phyloP scores from a whole-genome alignment of 2,329 filamentous ascomycete species.

The Aspergillus phoenicis region DNA sequence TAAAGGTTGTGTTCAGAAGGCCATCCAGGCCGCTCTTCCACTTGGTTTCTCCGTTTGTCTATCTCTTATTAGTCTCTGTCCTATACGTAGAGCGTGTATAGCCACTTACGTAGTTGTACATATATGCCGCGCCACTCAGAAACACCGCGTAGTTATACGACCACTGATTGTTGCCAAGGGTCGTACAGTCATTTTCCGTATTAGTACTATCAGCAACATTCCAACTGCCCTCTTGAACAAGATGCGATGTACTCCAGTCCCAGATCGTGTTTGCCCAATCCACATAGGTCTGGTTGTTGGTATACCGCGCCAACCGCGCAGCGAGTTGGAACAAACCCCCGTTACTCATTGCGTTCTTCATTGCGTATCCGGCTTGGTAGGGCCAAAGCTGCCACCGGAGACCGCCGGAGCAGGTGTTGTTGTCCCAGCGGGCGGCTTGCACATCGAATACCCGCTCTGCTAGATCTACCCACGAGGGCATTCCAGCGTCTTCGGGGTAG shows the following conservation, averaged over 20 bases:
- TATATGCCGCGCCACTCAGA: conserved; percentile 55
- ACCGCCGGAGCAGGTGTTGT: conserved; percentile 66
- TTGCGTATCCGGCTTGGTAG: conserved; percentile 16
- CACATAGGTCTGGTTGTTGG: conserved; percentile 16
- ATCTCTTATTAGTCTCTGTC: background rate
- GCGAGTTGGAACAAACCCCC: conserved; percentile 22
- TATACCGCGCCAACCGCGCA: conserved; percentile 19
- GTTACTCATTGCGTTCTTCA: conserved; percentile 20
- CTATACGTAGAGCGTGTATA: no score
- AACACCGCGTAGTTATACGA: conserved; percentile 57
- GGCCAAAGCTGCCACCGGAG: conserved; percentile 43
- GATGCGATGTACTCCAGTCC: conserved; percentile 54
- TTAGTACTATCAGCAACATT: conserved; percentile 57
- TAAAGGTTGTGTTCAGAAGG: conserved; percentile 58
- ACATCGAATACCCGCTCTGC: conserved; percentile 77
- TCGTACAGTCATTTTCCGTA: conserved; percentile 51
- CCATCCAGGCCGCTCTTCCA: conserved; percentile 57
- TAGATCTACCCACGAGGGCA: conserved; percentile 72
- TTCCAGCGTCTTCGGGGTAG: conserved; percentile 67
- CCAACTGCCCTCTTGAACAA: conserved; percentile 46
- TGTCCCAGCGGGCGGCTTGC: conserved; percentile 70
- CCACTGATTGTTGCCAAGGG: conserved; percentile 55
- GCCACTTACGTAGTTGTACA: conserved; percentile 54
- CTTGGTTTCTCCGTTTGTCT: conserved; percentile 35
- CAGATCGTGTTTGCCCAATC: conserved; percentile 69